Percentiles rank a stretch among this genome's conserved stretches.
phyloP scores from a whole-genome alignment of 1,284 basidiomycete species.

The Phellopilus nigrolimitatus region DNA sequence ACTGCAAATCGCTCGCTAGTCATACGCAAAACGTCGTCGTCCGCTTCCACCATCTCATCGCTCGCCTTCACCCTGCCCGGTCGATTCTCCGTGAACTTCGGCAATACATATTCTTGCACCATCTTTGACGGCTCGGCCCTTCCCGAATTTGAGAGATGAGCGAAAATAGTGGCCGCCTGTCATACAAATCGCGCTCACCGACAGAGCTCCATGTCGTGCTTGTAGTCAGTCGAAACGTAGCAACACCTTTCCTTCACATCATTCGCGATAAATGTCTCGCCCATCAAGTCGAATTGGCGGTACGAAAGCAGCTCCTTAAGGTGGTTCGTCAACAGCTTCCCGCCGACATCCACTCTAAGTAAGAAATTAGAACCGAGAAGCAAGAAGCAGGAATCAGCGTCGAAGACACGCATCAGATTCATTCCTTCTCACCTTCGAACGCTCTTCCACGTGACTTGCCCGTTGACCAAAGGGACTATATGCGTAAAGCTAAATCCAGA shows the following conservation, averaged over 20 bases:
- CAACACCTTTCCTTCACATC: slow-evolving; percentile 85
- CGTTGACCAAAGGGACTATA: slow-evolving; percentile 78
- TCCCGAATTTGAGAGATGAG: slow-evolving; percentile 28
- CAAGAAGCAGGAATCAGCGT: no score
- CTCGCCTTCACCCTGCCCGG: slow-evolving; percentile 60
- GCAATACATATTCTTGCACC: slow-evolving; percentile 84
- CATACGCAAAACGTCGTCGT: slow-evolving; percentile 82
- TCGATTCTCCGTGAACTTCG: slow-evolving; percentile 75
- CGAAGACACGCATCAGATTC: neutral
- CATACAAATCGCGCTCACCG: slow-evolving; percentile 47
- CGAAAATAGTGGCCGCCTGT: slow-evolving; percentile 18
- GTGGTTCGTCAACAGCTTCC: slow-evolving; percentile 92
- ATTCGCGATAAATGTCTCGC: slow-evolving; percentile 90
- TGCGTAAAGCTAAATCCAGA: slow-evolving; percentile 93
- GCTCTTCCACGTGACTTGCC: slow-evolving; percentile 71
- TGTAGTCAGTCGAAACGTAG: slow-evolving; percentile 78
- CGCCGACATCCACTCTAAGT: slow-evolving; percentile 83
- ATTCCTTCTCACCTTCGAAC: slow-evolving; percentile 62
- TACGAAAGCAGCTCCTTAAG: slow-evolving; percentile 92
- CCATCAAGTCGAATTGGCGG: slow-evolving; percentile 97
- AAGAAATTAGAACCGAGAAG: no score
- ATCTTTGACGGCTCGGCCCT: slow-evolving; percentile 54
- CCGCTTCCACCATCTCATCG: slow-evolving; percentile 48
- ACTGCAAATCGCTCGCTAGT: slow-evolving; percentile 87
- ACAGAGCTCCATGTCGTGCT: slow-evolving; percentile 70